phyloP scores from a whole-genome alignment of 2,329 filamentous ascomycete genomes.

The Epichloe uncinata region DNA sequence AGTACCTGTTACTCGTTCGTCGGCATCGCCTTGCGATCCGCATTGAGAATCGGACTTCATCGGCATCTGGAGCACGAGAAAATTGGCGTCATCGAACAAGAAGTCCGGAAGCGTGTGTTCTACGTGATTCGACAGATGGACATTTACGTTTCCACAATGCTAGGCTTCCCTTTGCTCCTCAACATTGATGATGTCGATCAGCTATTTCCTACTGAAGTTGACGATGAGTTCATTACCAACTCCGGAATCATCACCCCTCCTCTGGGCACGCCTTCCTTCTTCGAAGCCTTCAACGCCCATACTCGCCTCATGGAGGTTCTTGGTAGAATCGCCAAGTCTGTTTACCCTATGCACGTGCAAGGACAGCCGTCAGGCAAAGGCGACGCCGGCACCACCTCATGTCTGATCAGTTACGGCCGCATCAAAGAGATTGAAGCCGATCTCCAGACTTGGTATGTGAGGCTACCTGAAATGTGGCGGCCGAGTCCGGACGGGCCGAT shows the following conservation, averaged over 20 bases:
- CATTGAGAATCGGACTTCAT: conserved; percentile 67
- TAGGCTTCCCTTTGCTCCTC: conserved; percentile 52
- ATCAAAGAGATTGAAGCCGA: conserved; percentile 53
- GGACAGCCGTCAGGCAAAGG: conserved; percentile 32
- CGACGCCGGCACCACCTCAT: conserved; percentile 33
- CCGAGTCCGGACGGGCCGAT: conserved; percentile 65
- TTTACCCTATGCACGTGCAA: conserved; percentile 50
- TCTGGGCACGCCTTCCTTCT: conserved; percentile 42
- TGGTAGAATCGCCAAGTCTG: conserved; percentile 48
- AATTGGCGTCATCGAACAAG: conserved; percentile 48
- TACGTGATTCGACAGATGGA: conserved; percentile 59
- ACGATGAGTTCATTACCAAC: conserved; percentile 53
- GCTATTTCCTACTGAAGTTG: conserved; percentile 48
- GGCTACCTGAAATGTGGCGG: conserved; percentile 61
- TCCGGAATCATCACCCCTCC: conserved; percentile 42
- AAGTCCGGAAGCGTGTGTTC: conserved; percentile 51
- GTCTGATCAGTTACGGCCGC: conserved; percentile 48
- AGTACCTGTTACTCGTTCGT: conserved; percentile 71
- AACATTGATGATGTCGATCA: conserved; percentile 55
- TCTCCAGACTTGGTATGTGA: conserved; percentile 49
- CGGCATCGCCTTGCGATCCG: conserved; percentile 61
- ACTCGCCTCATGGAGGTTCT: conserved; percentile 50
- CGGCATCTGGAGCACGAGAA: conserved; percentile 53
- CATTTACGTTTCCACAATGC: conserved; percentile 53
- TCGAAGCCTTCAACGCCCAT: conserved; percentile 54